Evolutionary conservation across 2,329 filamentous ascomycete genomes (phyloP), one percentile per base, ranked within the genome.

Genomic region (Trichoderma cornu-damae): DNA sequence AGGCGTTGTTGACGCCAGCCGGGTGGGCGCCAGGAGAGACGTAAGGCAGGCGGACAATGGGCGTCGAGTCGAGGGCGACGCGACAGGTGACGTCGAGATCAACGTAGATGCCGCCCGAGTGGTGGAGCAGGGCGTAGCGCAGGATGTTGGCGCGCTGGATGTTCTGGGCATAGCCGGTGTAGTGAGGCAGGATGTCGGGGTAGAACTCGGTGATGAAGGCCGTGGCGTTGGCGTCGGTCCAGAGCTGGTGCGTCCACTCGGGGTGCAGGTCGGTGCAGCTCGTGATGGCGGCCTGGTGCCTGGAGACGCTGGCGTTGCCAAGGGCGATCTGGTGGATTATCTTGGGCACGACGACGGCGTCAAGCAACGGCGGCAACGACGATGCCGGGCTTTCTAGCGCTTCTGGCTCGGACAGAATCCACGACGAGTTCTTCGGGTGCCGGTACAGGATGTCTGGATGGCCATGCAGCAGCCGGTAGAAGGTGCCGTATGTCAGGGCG

Each of bases 221-320:
- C 6, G 64, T 65, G 6, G 62, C 64, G 18, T 65, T 66, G 35
- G 58, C 61, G 47, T 66, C 63, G 28, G 61, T 63, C 64, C 64
- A 66, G 14, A 66, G 51, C 47, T 55, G 58, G 38, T 63, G 60
- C 37, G 62, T 44, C 64, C 64, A 66, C 56, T 57, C 59, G 14
- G 62, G 58, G 32, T 66, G 64, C 6, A 66, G 50, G 7, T 42
- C 37, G 18, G 48, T 58, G 57, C 64, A 66, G 60, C 59, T 59
- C 3, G 61, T 22, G 22, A 64, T 62, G 42, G 63, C 62, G 16
- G 40, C 49, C 24, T 61, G 57, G 40, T 66, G 61, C 4, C 71
- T 64, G 4, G 71, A 62, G 61, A 80, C 78, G 30, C 68, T 67
- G 1, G 76, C 78, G 59, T 77, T 76, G 0, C 72, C 67, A 9